Conservation (phyloP, 106 monocot genomes). For the Narthecium ossifragum region DNA sequence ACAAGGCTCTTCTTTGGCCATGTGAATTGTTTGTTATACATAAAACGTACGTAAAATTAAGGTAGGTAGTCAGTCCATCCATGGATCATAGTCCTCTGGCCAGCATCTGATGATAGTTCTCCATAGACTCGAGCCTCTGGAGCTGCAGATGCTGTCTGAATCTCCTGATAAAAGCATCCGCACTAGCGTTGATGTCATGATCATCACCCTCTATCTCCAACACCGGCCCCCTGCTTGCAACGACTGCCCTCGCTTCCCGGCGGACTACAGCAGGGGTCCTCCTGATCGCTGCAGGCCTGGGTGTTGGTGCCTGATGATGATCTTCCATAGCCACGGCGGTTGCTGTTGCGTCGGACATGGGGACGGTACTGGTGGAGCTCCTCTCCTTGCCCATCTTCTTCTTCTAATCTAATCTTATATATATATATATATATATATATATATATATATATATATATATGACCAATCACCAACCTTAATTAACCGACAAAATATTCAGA, state of each 20-base stretch:
- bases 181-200: constrained; percentile 27
- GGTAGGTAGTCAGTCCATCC: too few relatives aligned
- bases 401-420: too few relatives aligned
- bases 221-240: neutral
- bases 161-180: constrained; percentile 31
- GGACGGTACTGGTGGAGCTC: neutral
- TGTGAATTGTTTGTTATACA: too few relatives aligned
- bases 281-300: too few relatives aligned
- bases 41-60: too few relatives aligned
- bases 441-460: too few relatives aligned
- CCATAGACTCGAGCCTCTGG: constrained; percentile 33
- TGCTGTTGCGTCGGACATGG: neutral
- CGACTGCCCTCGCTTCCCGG: neutral
- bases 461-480: too few relatives aligned
- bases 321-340: neutral
- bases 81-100: constrained; percentile 25
- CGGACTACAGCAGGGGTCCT: neutral
- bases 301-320: neutral
- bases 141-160: constrained; percentile 31
- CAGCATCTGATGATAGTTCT: constrained; percentile 40
- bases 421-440: too few relatives aligned
- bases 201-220: neutral
- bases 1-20: too few relatives aligned
- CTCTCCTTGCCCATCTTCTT: neutral
- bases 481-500: too few relatives aligned